These are phyloP conservation scores for Marsdenia floribunda DNA, from an alignment of 257 asterid genomes.

Conservation along the genomic window DNA sequence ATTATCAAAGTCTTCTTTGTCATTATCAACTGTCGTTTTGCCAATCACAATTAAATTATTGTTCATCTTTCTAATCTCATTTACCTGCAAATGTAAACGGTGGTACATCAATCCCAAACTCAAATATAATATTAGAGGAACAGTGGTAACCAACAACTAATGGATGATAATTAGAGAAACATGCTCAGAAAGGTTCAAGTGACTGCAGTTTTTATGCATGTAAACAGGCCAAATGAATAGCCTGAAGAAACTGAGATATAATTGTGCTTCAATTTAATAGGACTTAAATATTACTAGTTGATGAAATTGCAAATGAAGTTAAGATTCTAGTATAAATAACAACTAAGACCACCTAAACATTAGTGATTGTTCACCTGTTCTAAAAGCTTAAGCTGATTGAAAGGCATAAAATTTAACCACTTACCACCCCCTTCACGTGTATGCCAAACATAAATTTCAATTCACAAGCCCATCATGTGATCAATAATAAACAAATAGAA, in stretches of 20 bases:
- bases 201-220: background rate
- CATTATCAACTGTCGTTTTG: slow-evolving; percentile 58
- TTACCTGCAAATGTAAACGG: slow-evolving; percentile 38
- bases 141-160: background rate
- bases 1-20: slow-evolving; percentile 80
- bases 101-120: slow-evolving; percentile 3
- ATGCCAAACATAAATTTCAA: too few relatives aligned
- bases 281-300: background rate
- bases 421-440: too few relatives aligned
- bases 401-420: too few relatives aligned
- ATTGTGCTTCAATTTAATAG: background rate
- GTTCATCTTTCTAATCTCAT: slow-evolving; percentile 69
- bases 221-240: background rate
- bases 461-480: too few relatives aligned
- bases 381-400: too few relatives aligned
- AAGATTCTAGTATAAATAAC: background rate
- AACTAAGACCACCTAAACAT: background rate
- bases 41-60: slow-evolving; percentile 63
- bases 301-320: background rate
- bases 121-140: background rate
- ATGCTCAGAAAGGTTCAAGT: background rate
- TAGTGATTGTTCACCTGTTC: background rate
- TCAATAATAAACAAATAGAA: too few relatives aligned
- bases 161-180: background rate
- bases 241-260: background rate